These are phyloP conservation scores for Poterioochromonas sp. DNA, from an alignment of 352 stramenopile species.

Conservation along the genomic window DNA sequence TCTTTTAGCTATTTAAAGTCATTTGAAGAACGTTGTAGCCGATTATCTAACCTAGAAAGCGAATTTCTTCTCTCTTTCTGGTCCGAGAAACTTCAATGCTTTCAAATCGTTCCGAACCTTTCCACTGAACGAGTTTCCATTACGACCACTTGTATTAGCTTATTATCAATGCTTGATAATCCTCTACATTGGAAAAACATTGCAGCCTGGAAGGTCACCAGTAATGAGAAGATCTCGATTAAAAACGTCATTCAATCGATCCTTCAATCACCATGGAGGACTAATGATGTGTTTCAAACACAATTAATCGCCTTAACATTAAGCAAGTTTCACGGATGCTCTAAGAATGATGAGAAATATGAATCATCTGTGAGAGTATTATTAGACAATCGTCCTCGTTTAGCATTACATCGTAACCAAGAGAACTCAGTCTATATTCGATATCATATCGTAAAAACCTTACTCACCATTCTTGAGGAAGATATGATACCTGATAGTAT, in stretches of 20 bases:
- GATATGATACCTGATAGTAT: background rate
- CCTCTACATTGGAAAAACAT: background rate
- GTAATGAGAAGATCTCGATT: background rate
- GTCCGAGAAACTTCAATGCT: slow-evolving; percentile 23
- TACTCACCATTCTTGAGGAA: background rate
- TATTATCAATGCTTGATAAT: background rate
- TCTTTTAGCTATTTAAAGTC: background rate
- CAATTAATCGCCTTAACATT: background rate
- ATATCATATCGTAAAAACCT: background rate
- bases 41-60: background rate
- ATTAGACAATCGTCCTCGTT: background rate
- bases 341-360: background rate
- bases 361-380: background rate
- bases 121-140: background rate
- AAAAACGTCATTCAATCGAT: background rate
- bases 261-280: background rate
- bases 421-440: background rate
- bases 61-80: slow-evolving; percentile 23
- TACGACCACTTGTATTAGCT: slow-evolving; percentile 9
- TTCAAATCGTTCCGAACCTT: background rate
- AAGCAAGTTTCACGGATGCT: background rate
- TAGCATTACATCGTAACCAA: background rate
- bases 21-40: background rate
- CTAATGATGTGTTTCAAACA: slow-evolving; percentile 1
- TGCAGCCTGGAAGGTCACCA: background rate